phyloP scores from a whole-genome alignment of 2,329 filamentous ascomycete species.

The Pseudogymnoascus sp. region DNA sequence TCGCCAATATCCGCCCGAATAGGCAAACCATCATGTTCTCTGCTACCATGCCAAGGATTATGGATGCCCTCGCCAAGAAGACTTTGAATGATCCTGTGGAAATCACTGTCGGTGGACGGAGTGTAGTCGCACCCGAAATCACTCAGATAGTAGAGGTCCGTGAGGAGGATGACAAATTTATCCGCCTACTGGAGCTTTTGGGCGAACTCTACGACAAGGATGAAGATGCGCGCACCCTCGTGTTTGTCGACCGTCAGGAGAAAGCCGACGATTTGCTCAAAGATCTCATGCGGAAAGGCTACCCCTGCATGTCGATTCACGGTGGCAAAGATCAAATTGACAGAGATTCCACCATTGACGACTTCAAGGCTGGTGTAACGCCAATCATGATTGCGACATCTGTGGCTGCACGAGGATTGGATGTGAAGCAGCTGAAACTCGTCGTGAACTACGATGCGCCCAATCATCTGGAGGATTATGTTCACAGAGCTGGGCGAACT shows the following conservation, averaged over 20 bases:
- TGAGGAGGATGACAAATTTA: conserved; percentile 75
- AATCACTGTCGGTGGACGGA: conserved; percentile 85
- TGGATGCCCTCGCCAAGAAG: conserved; percentile 86
- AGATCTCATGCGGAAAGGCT: conserved; percentile 75
- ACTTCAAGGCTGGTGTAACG: conserved; percentile 87
- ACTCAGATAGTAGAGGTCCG: conserved; percentile 87
- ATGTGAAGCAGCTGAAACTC: conserved; percentile 91
- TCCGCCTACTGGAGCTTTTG: conserved; percentile 75
- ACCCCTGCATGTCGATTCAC: conserved; percentile 88
- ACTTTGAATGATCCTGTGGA: conserved; percentile 79
- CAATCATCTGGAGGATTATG: conserved; percentile 93
- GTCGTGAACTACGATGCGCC: conserved; percentile 95
- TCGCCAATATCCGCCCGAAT: conserved; percentile 84
- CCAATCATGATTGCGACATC: conserved; percentile 92
- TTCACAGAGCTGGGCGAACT: conserved; percentile 88
- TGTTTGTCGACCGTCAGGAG: conserved; percentile 90
- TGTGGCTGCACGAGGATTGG: conserved; percentile 86
- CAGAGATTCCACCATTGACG: conserved; percentile 81
- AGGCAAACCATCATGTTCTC: conserved; percentile 94
- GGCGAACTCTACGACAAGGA: conserved; percentile 81
- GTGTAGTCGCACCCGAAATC: conserved; percentile 83
- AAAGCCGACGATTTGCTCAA: conserved; percentile 74
- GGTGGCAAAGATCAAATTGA: conserved; percentile 92
- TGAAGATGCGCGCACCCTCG: conserved; percentile 80
- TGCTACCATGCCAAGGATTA: conserved; percentile 89